Conservation (phyloP, 768 basidiomycete genomes). For the Lactifluus subvellereus region DNA sequence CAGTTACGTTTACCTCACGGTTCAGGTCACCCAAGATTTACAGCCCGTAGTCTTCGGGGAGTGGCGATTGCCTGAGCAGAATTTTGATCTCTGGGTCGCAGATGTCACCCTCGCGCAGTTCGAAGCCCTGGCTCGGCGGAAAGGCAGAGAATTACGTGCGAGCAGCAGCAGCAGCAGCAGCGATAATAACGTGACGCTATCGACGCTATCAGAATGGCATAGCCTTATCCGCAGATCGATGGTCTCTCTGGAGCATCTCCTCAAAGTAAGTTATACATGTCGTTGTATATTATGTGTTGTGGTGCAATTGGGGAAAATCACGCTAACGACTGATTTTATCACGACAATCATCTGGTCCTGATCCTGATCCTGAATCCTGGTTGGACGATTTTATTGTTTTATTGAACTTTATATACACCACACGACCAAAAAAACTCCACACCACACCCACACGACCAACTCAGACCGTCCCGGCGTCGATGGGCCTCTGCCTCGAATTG, state of each 20-base stretch:
- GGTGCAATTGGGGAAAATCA: conserved; percentile 10
- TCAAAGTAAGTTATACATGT: conserved; percentile 50
- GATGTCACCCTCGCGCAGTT: conserved; percentile 86
- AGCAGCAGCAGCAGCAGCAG: conserved; percentile 21
- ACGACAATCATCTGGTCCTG: conserved; percentile 1
- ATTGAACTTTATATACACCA: conserved; percentile 18
- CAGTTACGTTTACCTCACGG: conserved; percentile 76
- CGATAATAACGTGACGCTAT: conserved; percentile 18
- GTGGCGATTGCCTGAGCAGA: conserved; percentile 68
- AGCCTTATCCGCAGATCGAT: conserved; percentile 47
- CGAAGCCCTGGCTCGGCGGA: conserved; percentile 49
- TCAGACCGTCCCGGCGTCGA: conserved; percentile 51
- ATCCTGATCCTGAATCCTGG: conserved; percentile 4
- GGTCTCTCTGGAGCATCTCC: conserved; percentile 66
- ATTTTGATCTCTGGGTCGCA: conserved; percentile 71
- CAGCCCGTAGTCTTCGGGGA: conserved; percentile 81
- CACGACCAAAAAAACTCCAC: conserved; percentile 3
- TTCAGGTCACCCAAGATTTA: conserved; percentile 89
- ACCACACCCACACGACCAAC: neutral
- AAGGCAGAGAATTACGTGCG: conserved; percentile 39
- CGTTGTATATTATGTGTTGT: conserved; percentile 9
- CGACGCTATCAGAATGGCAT: conserved; percentile 41
- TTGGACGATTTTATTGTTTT: neutral
- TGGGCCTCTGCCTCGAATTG: conserved; percentile 81
- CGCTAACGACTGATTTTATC: conserved; percentile 13